These are phyloP conservation scores for Fallopia convolvulus DNA, from an alignment of 148 eudicot species.

Conservation along the genomic window DNA sequence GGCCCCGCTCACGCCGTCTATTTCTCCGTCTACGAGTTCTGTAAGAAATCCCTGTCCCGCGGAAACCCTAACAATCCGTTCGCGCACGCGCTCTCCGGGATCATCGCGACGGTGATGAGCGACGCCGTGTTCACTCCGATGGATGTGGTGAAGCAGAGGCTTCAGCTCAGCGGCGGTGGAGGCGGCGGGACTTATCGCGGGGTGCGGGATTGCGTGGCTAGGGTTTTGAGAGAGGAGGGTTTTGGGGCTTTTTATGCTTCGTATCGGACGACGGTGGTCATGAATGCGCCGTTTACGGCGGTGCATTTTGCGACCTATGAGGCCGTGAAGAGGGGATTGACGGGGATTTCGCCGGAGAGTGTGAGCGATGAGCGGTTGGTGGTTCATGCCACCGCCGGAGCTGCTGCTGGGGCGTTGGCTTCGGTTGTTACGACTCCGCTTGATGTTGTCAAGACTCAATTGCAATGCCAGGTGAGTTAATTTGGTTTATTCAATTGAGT, in stretches of 20 bases:
- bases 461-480: slow-evolving; percentile 75
- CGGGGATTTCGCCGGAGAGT: slow-evolving; percentile 45
- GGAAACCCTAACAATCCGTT: slow-evolving; percentile 39
- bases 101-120: slow-evolving; percentile 79
- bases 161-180: slow-evolving; percentile 48
- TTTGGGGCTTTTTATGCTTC: slow-evolving; percentile 76
- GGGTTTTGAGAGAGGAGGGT: slow-evolving; percentile 79
- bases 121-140: slow-evolving; percentile 93
- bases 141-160: slow-evolving; percentile 96
- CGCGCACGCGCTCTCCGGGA: slow-evolving; percentile 72
- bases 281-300: slow-evolving; percentile 92
- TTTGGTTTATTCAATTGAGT: not conserved
- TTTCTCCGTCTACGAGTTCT: slow-evolving; percentile 72
- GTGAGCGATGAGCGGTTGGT: slow-evolving; percentile 58
- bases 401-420: slow-evolving; percentile 83
- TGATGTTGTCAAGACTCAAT: slow-evolving; percentile 95
- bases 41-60: slow-evolving; percentile 43
- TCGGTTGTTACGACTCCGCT: slow-evolving; percentile 72
- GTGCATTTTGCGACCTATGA: slow-evolving; percentile 89
- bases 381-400: slow-evolving; percentile 96
- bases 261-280: slow-evolving; percentile 75
- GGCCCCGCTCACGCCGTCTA: slow-evolving; percentile 97
- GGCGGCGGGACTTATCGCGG: slow-evolving; percentile 60
- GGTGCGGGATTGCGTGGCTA: slow-evolving; percentile 60
- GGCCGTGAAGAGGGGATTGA: slow-evolving; percentile 72